A percentile compares a stretch with the other conserved stretches of the same genome.
Conservation (phyloP, 805 yeast species). For the Sungouiella blattae region DNA sequence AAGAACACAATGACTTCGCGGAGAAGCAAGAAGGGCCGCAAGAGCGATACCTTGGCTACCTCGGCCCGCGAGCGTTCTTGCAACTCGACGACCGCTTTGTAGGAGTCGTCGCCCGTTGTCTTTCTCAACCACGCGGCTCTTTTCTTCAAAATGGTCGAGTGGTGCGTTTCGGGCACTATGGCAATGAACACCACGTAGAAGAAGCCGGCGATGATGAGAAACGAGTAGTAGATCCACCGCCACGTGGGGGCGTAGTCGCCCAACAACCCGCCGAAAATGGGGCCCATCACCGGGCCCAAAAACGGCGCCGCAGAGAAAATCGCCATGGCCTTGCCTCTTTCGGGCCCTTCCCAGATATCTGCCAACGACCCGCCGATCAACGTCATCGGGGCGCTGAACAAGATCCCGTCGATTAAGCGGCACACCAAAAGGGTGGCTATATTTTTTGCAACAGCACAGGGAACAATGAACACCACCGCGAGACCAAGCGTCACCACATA, state of each 20-base stretch:
- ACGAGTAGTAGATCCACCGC: constrained; percentile 71
- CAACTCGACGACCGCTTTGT: constrained; percentile 47
- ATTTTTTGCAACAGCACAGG: constrained; percentile 60
- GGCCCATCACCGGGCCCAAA: constrained; percentile 66
- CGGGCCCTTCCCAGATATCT: constrained; percentile 43
- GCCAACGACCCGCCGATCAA: constrained; percentile 52
- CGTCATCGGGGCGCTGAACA: constrained; percentile 53
- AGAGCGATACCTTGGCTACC: constrained; percentile 43
- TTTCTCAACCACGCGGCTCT: constrained; percentile 55
- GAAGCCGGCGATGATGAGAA: constrained; percentile 51
- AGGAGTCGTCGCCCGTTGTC: constrained; percentile 48
- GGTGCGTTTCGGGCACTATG: constrained; percentile 66
- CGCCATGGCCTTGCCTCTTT: constrained; percentile 51
- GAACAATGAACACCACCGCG: constrained; percentile 59
- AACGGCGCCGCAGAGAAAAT: constrained; percentile 78
- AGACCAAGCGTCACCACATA: constrained; percentile 55
- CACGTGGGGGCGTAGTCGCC: constrained; percentile 59
- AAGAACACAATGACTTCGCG: constrained; percentile 53
- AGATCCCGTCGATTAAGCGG: constrained; percentile 46
- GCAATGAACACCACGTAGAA: constrained; percentile 50
- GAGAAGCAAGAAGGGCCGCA: constrained; percentile 51
- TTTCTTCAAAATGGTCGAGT: constrained; percentile 47
- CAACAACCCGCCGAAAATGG: constrained; percentile 60
- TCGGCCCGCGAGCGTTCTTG: constrained; percentile 38
- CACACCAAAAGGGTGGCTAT: constrained; percentile 54